A percentile compares a stretch with the other conserved stretches of the same genome.
These are phyloP conservation scores for Neurospora hispaniola DNA, from an alignment of 495 filamentous ascomycete species.

Conservation along the genomic window DNA sequence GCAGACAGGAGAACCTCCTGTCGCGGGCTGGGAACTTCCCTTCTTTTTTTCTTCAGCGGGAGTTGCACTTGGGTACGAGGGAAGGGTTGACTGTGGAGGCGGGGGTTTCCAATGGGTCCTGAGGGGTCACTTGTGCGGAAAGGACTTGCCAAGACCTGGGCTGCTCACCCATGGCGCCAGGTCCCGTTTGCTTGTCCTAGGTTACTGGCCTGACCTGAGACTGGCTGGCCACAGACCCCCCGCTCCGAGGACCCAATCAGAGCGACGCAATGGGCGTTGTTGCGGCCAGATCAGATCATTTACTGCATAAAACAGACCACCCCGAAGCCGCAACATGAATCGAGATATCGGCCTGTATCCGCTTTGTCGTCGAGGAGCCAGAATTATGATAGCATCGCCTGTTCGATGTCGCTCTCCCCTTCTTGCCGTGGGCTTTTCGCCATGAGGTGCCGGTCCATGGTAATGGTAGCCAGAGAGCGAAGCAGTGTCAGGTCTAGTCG, in stretches of 20 bases:
- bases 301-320: neutral
- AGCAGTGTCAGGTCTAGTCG: neutral
- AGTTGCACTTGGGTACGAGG: no score
- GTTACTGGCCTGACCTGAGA: neutral
- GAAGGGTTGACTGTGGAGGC: neutral
- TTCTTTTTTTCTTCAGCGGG: neutral
- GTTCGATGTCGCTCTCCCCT: neutral
- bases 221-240: neutral
- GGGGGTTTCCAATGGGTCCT: neutral
- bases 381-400: neutral
- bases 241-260: neutral
- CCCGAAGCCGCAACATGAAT: neutral
- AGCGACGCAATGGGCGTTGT: neutral
- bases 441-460: neutral
- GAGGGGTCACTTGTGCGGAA: neutral
- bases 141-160: neutral
- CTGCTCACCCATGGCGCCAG: neutral
- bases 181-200: neutral
- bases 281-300: neutral
- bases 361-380: neutral
- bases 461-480: neutral
- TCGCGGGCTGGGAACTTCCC: neutral
- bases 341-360: neutral
- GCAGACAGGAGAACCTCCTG: neutral
- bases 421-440: neutral